phyloP scores from a whole-genome alignment of 2,329 filamentous ascomycete genomes.

The Mollisiaceae sp. region DNA sequence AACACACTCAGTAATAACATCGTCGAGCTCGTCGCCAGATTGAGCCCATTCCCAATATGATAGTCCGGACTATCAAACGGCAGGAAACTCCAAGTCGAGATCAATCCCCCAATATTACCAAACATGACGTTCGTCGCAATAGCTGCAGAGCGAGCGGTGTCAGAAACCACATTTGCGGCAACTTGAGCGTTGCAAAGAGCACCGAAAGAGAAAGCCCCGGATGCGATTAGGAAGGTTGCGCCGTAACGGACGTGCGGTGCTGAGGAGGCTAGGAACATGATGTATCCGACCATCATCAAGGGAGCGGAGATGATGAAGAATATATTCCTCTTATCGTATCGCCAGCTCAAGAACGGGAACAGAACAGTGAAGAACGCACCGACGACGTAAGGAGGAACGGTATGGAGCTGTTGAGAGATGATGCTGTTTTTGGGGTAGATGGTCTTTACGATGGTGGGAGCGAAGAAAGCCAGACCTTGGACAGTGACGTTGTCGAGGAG shows the following conservation, averaged over 20 bases:
- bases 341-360: slow-evolving; percentile 66
- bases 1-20: slow-evolving; percentile 57
- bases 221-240: slow-evolving; percentile 72
- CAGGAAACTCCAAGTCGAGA: slow-evolving; percentile 69
- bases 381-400: slow-evolving; percentile 72
- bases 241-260: slow-evolving; percentile 64
- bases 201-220: slow-evolving; percentile 66
- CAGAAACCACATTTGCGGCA: slow-evolving; percentile 72
- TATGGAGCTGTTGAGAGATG: slow-evolving; percentile 70
- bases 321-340: slow-evolving; percentile 61
- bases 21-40: slow-evolving; percentile 64
- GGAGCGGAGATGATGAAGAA: slow-evolving; percentile 66
- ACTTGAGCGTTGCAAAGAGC: slow-evolving; percentile 70
- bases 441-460: slow-evolving; percentile 70
- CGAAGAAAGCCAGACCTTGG: slow-evolving; percentile 72
- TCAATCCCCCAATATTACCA: slow-evolving; percentile 73
- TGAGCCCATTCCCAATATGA: slow-evolving; percentile 73
- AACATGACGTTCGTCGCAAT: slow-evolving; percentile 74
- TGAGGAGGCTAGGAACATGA: slow-evolving; percentile 68
- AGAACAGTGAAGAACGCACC: slow-evolving; percentile 70
- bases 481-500: slow-evolving; percentile 63
- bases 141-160: slow-evolving; percentile 69
- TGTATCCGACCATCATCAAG: slow-evolving; percentile 71
- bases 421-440: slow-evolving; percentile 66
- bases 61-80: slow-evolving; percentile 68